These are phyloP conservation scores for Blastocystis sp. DNA, from an alignment of 352 stramenopile genomes.

Conservation along the genomic window DNA sequence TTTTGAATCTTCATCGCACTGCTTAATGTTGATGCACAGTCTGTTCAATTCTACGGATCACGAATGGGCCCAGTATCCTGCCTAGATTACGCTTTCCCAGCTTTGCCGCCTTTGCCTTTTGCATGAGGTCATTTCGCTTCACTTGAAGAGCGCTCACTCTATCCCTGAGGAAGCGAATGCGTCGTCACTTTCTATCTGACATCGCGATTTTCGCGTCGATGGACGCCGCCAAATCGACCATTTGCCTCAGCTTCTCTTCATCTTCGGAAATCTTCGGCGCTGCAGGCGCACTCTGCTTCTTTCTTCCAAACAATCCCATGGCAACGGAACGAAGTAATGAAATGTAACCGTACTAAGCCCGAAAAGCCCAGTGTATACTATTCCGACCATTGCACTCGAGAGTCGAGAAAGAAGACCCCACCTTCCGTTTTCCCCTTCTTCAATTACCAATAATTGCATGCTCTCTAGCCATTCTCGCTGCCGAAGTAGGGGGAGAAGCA, in stretches of 20 bases:
- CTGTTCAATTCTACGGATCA: background rate
- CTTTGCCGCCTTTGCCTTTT: background rate
- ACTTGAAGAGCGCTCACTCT: background rate
- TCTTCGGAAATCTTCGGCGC: background rate
- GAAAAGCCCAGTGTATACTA: too few relatives aligned
- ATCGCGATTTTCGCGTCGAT: constrained; percentile 19
- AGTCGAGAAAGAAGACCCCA: too few relatives aligned
- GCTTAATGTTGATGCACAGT: background rate
- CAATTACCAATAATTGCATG: too few relatives aligned
- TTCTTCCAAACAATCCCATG: constrained; percentile 31
- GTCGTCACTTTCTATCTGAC: background rate
- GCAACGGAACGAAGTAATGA: constrained; percentile 10
- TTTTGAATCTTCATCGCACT: constrained; percentile 22
- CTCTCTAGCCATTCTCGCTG: too few relatives aligned
- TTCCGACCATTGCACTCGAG: too few relatives aligned
- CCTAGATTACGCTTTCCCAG: background rate
- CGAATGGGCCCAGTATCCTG: background rate
- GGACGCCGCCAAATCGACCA: constrained; percentile 2
- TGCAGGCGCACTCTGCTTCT: background rate
- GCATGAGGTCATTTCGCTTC: background rate
- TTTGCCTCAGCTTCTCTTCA: background rate
- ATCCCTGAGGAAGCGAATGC: background rate
- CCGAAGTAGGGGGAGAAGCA: too few relatives aligned
- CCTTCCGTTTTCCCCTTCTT: too few relatives aligned
- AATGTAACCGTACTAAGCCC: background rate